phyloP scores from a whole-genome alignment of 2,329 filamentous ascomycete species.

The Myriosclerotinia duriaeana region DNA sequence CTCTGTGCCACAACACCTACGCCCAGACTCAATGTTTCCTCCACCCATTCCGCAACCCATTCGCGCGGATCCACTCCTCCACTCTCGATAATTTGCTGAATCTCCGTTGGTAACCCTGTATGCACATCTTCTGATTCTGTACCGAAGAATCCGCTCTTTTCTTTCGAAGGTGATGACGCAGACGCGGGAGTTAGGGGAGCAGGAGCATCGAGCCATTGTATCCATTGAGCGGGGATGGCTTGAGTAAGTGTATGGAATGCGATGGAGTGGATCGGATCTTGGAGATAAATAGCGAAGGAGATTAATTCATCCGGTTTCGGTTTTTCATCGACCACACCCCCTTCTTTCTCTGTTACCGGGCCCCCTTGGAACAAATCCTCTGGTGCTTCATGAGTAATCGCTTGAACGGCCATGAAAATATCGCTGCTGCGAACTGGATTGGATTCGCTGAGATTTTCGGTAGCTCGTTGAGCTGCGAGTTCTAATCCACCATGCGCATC shows the following conservation, averaged over 20 bases:
- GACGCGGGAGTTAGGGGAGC: constrained; percentile 54
- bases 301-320: constrained; percentile 60
- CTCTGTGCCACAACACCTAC: constrained; percentile 88
- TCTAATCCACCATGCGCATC: constrained; percentile 74
- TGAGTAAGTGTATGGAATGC: constrained; percentile 83
- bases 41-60: constrained; percentile 97
- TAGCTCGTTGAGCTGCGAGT: constrained; percentile 74
- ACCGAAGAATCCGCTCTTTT: constrained; percentile 37
- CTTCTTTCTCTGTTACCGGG: constrained; percentile 56
- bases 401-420: constrained; percentile 94
- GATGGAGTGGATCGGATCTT: constrained; percentile 90
- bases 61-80: constrained; percentile 86
- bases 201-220: constrained; percentile 83
- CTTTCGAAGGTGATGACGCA: constrained; percentile 34
- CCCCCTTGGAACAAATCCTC: constrained; percentile 66
- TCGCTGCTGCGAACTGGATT: constrained; percentile 92
- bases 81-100: constrained; percentile 75
- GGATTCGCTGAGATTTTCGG: constrained; percentile 73
- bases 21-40: constrained; percentile 75
- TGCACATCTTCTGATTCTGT: constrained; percentile 46
- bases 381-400: constrained; percentile 66
- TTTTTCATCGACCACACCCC: constrained; percentile 52
- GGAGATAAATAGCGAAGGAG: constrained; percentile 74
- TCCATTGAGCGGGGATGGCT: constrained; percentile 79
- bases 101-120: constrained; percentile 72